Evolutionary conservation across 495 filamentous ascomycete genomes (phyloP), one percentile per base, ranked within the genome.

Genomic region (Penicilliopsis zonata): DNA sequence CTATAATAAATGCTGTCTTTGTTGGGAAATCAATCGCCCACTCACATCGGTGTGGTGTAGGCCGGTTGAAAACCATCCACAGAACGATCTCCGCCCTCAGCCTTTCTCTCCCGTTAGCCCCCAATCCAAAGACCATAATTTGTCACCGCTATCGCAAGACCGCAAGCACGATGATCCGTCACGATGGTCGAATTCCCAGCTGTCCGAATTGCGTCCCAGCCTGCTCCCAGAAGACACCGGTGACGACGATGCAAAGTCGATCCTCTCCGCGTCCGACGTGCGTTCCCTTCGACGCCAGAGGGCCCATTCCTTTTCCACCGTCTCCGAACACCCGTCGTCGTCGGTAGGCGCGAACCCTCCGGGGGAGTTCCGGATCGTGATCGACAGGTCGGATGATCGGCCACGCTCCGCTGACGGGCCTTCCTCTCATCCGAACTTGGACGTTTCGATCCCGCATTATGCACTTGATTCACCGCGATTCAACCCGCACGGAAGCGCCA

Each of bases 381-480:
- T 94, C 38, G 83, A 90, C 38, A 69, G 82, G 37, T 72, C 82
- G 26, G 69, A 73, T 63, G 42, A 72, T 59, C 41, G 59, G 65
- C 73, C 83, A 6, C 82, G 74, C 46, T 80, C 81, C 10, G 63
- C 73, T n/a, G 75, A 81, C 41, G 69, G 74, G n/a, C n/a, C n/a
- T 39, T 46, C 56, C 38, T 52, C 46, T 15, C 52, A 67, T 23
- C 75, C 75, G 12, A 56, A 77, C 23, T 52, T 94, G 29, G 75
- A 93, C 40, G 69, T 88, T 21, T 71, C 80, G 5, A 92, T 95
- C 35, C 86, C 90, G 24, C 78, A 83, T 39, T 92, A 92, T 61
- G 76, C 78, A 33, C 64, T 96, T 33, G 86, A 85, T 3, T 80
- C 81, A 3, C 81, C 86, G 7, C 74, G 76, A 28, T 94, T 94